phyloP scores from a whole-genome alignment of 768 basidiomycete species.

The Lentinula guzmanii region DNA sequence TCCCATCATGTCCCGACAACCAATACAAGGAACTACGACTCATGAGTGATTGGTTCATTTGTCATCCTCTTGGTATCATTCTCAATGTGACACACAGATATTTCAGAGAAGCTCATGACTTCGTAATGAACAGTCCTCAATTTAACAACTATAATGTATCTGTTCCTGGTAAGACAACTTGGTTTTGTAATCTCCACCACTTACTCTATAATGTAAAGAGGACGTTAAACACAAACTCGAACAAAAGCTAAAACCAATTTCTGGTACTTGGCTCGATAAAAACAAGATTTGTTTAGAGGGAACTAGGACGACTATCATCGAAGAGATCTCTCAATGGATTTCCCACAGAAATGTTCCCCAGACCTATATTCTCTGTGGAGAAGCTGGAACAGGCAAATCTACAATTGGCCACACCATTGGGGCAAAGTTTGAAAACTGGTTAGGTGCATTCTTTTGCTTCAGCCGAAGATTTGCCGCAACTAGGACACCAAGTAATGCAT shows the following conservation, averaged over 20 bases:
- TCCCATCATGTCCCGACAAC: no score
- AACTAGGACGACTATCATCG: neutral
- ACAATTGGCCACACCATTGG: neutral
- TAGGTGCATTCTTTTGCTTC: neutral
- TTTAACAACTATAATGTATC: no score
- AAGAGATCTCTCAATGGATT: neutral
- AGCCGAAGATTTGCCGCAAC: neutral
- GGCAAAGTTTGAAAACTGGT: neutral
- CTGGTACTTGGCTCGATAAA: constrained; percentile 51
- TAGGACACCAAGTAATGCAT: neutral
- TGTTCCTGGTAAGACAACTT: no score
- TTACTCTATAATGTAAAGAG: no score
- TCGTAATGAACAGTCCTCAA: no score
- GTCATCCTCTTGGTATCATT: no score
- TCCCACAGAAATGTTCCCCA: no score
- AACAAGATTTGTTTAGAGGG: neutral
- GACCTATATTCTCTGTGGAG: neutral
- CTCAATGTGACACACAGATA: no score
- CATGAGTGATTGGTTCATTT: no score
- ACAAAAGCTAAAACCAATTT: constrained; percentile 6
- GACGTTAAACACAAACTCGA: constrained; percentile 26
- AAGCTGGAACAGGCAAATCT: neutral
- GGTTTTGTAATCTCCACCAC: no score
- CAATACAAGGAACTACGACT: no score
- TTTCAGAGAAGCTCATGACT: no score